A percentile compares a stretch with the other conserved stretches of the same genome.
phyloP scores from a whole-genome alignment of 164 flowering plant species.

The Protea cynaroides region DNA sequence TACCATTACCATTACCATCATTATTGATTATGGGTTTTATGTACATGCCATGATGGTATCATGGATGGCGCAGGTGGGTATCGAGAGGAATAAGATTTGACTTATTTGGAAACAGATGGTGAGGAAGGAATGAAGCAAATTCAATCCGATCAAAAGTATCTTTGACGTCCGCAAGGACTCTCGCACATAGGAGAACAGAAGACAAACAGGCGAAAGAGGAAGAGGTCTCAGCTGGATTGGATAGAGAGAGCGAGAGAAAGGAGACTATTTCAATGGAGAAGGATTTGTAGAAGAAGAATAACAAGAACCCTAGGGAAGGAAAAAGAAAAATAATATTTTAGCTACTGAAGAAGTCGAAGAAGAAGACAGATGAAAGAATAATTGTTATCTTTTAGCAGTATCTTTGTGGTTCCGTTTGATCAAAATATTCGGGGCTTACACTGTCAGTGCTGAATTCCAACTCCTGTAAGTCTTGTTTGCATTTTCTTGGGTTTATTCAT shows the following conservation, averaged over 20 bases:
- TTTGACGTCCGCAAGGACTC: slow-evolving; percentile 37
- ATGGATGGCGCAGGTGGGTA: too few relatives aligned
- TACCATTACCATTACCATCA: too few relatives aligned
- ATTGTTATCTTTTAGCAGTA: neutral
- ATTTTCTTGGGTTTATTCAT: neutral
- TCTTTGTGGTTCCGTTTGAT: neutral
- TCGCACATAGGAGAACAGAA: neutral
- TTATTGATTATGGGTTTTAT: too few relatives aligned
- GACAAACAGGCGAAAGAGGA: neutral
- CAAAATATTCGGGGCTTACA: neutral
- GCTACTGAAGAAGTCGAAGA: neutral
- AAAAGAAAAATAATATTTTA: neutral
- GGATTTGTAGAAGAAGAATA: neutral
- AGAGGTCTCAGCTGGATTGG: neutral
- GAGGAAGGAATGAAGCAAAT: slow-evolving; percentile 14
- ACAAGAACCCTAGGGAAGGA: neutral
- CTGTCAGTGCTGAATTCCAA: neutral
- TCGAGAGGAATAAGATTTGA: slow-evolving; percentile 19
- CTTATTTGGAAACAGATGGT: slow-evolving; percentile 18
- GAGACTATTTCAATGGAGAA: neutral
- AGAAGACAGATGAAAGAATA: neutral
- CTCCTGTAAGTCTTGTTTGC: neutral
- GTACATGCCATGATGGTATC: too few relatives aligned
- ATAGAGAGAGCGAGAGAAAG: neutral
- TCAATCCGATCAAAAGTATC: slow-evolving; percentile 21